A percentile compares a stretch with the other conserved stretches of the same genome.
phyloP scores from a whole-genome alignment of 2,329 filamentous ascomycete species.

The Pleoardoris graminearum region DNA sequence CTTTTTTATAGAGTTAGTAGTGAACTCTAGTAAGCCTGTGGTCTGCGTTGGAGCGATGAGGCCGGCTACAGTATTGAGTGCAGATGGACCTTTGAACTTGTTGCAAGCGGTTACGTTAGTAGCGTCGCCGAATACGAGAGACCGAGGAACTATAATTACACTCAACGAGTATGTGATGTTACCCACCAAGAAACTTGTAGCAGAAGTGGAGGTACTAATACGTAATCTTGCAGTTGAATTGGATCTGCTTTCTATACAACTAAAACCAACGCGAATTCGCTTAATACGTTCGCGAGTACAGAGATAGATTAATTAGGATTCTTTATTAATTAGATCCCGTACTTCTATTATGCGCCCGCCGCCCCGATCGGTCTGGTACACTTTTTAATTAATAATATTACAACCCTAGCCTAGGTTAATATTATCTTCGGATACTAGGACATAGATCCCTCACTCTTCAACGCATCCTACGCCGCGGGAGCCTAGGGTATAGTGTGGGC shows the following conservation, averaged over 20 bases:
- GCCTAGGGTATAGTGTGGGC: constrained; percentile 61
- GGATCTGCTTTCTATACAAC: constrained; percentile 60
- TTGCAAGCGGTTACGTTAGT: constrained; percentile 64
- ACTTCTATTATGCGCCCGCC: constrained; percentile 62
- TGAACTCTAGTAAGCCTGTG: constrained; percentile 62
- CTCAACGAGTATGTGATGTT: constrained; percentile 57
- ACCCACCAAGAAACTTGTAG: too few relatives aligned
- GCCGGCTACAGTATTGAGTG: constrained; percentile 63
- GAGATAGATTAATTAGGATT: constrained; percentile 60
- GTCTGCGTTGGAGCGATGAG: constrained; percentile 66
- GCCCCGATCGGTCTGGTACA: constrained; percentile 50
- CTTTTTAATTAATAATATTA: constrained; percentile 44
- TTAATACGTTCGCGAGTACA: constrained; percentile 64
- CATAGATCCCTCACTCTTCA: constrained; percentile 54
- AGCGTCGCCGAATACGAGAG: constrained; percentile 48
- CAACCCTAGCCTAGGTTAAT: constrained; percentile 59
- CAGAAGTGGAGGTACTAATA: background rate
- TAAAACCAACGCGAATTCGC: constrained; percentile 65
- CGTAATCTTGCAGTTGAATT: constrained; percentile 54
- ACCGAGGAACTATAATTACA: constrained; percentile 62
- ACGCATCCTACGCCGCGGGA: constrained; percentile 54
- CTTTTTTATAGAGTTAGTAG: constrained; percentile 64
- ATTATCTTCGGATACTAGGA: constrained; percentile 61
- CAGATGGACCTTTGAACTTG: constrained; percentile 66
- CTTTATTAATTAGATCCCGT: constrained; percentile 61